Evolutionary conservation across 768 basidiomycete species (phyloP).

Genomic region (Daedalea quercina): DNA sequence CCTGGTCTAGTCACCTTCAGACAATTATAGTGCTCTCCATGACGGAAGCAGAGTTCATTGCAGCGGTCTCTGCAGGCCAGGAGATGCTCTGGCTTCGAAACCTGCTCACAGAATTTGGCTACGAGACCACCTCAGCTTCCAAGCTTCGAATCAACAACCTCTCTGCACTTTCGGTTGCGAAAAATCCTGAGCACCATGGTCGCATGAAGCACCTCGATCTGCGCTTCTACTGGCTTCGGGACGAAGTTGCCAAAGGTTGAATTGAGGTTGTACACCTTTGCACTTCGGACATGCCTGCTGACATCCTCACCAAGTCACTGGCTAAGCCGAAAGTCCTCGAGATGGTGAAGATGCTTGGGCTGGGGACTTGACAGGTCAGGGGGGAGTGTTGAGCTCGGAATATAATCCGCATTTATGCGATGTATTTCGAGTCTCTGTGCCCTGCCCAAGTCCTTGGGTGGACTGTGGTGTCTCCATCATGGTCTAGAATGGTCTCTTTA

Average conservation of each 20-base stretch:
- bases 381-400: too few relatives aligned
- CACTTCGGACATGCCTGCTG: not conserved
- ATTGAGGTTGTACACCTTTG: constrained; percentile 5
- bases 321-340: not conserved
- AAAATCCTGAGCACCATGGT: constrained; percentile 22
- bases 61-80: constrained; percentile 23
- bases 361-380: too few relatives aligned
- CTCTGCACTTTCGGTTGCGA: constrained; percentile 24
- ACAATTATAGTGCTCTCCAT: constrained; percentile 31
- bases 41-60: constrained; percentile 35
- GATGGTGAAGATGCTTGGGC: not conserved
- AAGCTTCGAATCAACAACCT: constrained; percentile 30
- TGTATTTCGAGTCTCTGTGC: too few relatives aligned
- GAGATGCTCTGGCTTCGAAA: constrained; percentile 28
- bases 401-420: too few relatives aligned
- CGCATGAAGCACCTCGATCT: constrained; percentile 34
- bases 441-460: too few relatives aligned
- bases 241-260: constrained; percentile 13
- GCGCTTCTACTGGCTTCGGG: constrained; percentile 27
- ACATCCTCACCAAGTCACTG: not conserved
- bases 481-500: too few relatives aligned
- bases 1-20: constrained; percentile 34
- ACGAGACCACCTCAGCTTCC: constrained; percentile 12
- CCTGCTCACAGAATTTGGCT: constrained; percentile 24
- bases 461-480: too few relatives aligned